Conservation (phyloP, 2,329 filamentous ascomycete genomes). For the Colletotrichum limetticola region DNA sequence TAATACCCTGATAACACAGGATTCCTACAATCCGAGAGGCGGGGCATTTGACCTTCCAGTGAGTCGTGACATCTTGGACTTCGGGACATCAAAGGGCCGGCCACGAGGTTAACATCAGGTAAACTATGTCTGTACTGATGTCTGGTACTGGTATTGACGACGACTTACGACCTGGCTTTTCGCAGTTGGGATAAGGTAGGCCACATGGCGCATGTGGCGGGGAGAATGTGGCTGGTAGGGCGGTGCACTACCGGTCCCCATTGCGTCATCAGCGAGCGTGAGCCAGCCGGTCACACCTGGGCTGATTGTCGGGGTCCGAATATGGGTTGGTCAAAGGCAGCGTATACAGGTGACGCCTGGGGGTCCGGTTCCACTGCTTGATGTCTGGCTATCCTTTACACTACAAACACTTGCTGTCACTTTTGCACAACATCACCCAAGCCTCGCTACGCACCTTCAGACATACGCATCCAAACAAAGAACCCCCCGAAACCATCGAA, state of each 20-base stretch:
- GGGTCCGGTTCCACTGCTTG: not conserved
- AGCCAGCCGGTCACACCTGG: not conserved
- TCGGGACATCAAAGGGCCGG: slow-evolving; percentile 1
- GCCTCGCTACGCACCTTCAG: not conserved
- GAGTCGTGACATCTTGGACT: slow-evolving; percentile 19
- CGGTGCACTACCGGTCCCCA: not conserved
- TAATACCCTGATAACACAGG: not conserved
- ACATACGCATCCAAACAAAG: not conserved
- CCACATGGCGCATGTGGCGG: not conserved
- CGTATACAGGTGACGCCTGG: not conserved
- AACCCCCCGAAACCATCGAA: not conserved
- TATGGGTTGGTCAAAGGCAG: not conserved
- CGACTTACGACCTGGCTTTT: not conserved
- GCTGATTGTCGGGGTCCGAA: not conserved
- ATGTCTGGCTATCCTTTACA: not conserved
- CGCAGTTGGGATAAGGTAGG: not conserved
- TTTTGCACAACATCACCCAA: not conserved
- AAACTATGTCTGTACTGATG: not conserved
- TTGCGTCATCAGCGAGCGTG: not conserved
- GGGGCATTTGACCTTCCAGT: not conserved
- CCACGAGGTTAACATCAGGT: not conserved
- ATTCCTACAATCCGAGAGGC: not conserved
- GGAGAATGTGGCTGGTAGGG: not conserved
- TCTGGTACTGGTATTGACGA: not conserved
- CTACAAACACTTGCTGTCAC: not conserved